phyloP scores from a whole-genome alignment of 164 flowering plant genomes.

The Vitis labrusca region DNA sequence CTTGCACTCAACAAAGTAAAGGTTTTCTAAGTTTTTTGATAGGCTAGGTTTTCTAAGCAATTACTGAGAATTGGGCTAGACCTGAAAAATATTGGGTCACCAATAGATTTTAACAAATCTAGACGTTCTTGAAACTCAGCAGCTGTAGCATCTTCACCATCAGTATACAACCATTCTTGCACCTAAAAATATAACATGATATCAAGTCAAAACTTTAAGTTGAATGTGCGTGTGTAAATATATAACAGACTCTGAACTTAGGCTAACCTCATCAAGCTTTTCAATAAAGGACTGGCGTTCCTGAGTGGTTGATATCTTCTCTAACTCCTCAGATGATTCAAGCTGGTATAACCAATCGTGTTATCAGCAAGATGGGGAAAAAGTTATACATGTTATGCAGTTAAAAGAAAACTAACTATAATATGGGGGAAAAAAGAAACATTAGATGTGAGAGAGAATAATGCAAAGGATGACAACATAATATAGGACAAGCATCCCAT shows the following conservation, averaged over 20 bases:
- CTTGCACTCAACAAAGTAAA: not conserved
- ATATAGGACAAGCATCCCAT: not conserved
- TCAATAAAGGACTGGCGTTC: slow-evolving; percentile 73
- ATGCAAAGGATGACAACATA: not conserved
- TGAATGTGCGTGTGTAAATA: no score
- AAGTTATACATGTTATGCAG: no score
- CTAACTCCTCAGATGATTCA: slow-evolving; percentile 64
- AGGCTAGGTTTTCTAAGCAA: no score
- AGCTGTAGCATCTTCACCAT: slow-evolving; percentile 95
- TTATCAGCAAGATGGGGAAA: not conserved
- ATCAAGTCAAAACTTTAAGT: not conserved
- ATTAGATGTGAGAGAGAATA: not conserved
- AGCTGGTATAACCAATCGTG: slow-evolving; percentile 49
- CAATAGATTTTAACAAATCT: slow-evolving; percentile 64
- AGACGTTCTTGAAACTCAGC: slow-evolving; percentile 70
- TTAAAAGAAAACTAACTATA: no score
- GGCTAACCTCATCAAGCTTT: slow-evolving; percentile 83
- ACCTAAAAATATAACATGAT: slow-evolving; percentile 43
- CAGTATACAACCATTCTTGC: slow-evolving; percentile 96
- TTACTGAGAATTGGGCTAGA: slow-evolving; percentile 11
- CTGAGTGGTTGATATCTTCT: slow-evolving; percentile 56
- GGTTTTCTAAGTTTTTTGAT: no score
- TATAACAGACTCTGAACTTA: no score
- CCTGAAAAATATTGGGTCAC: slow-evolving; percentile 95
- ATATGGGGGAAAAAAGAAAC: not conserved